Evolutionary conservation across 768 basidiomycete genomes (phyloP), one percentile per base, ranked within the genome.

Genomic region (Chlorophyllum brunneum): DNA sequence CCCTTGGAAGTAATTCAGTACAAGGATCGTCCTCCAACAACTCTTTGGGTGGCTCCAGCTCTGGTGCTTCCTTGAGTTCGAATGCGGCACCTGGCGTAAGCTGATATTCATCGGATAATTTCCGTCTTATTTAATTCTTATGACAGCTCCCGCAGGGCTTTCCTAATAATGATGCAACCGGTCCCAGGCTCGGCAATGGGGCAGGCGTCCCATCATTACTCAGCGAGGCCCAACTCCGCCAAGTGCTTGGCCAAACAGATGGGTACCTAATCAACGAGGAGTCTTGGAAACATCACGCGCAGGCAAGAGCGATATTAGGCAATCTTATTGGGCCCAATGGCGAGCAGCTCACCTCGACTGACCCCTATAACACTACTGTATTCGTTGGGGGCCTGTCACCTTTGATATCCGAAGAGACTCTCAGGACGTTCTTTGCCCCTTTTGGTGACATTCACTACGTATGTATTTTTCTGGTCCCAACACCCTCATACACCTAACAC

Each of bases 281-380:
- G 63, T 86, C 88, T 6, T 88, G 85, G 86, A 87, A 89, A 65
- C 88, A 90, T 58, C 86, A 90, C 47, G 83, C 84, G 1, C 90
- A 91, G 65, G 88, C 88, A 38, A 81, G 87, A 5, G 87, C 88
- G 1, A 88, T 92, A 51, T 69, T 92, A 51, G 86, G 88, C 9
- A 91, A 88, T 60, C 70, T 92, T 16, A 89, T 92, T 36, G 90
- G 91, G 18, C 89, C 88, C 0, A 90, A 92, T 56, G 91, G 89
- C 51, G 86, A 92, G 70, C 83, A 90, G 66, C 72, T 92, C 56
- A 90, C 88, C 24, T 89, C 88, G 20, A 90, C 86, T 18, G 93
- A 95, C 61, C 93, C 93, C n/a, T 92, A 93, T 63, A 97, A 95
- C 62, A 95, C 93, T 11, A 97, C 94, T 1, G 93, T 92, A 4